A percentile compares a stretch with the other conserved stretches of the same genome.
Conservation (phyloP, 305 asterid genomes). For the Fraxinus greggii region DNA sequence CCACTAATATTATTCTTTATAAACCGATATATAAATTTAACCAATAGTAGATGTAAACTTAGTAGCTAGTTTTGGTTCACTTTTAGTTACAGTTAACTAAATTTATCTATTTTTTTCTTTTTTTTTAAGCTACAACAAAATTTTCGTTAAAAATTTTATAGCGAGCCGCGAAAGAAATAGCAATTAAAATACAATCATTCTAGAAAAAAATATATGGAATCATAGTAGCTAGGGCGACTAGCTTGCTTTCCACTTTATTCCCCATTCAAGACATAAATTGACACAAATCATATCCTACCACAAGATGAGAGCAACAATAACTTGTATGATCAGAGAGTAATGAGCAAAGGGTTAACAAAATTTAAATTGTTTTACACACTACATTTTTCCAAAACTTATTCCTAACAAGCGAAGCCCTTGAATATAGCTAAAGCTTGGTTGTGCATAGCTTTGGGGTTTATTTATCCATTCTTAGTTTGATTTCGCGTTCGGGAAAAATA, state of each 20-base stretch:
- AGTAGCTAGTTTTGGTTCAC: background rate
- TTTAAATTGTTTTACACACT: background rate
- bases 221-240: background rate
- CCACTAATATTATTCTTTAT: background rate
- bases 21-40: background rate
- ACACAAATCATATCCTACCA: background rate
- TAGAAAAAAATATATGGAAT: background rate
- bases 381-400: background rate
- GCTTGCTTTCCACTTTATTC: background rate
- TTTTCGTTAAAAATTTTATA: background rate
- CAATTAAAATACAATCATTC: background rate
- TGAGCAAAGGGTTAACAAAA: background rate
- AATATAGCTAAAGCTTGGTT: background rate
- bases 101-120: background rate
- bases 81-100: background rate
- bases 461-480: constrained; percentile 35
- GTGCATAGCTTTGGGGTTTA: constrained; percentile 65
- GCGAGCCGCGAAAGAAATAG: background rate
- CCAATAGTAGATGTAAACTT: background rate
- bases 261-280: background rate
- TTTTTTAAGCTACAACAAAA: background rate
- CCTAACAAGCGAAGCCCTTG: background rate
- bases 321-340: background rate
- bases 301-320: background rate
- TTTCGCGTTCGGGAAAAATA: background rate